Base-by-base conservation (phyloP, 176 grass and related monocot species). In the Chrysopogon serrulatus region DNA sequence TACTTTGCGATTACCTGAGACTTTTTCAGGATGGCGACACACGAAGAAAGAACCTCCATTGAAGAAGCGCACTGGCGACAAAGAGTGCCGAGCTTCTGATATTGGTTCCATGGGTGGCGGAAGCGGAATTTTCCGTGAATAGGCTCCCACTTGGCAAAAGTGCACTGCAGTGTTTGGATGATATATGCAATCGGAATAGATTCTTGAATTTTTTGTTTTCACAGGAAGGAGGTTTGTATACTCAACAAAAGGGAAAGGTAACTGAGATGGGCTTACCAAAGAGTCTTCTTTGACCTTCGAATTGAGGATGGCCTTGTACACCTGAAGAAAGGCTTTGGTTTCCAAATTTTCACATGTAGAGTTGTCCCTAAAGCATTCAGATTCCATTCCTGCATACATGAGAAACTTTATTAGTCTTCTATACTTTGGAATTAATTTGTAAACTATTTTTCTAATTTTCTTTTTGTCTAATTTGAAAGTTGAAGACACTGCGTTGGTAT, bases 61-160 rank as follows among this genome's bases (percentile, higher is more conserved):
- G 92, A 93, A 74, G 89, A 83, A 26, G 89, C 92, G 5, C 92
- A 98, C 59, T 93, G 88, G 33, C 96, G 96, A 53, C 73, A 86
- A 27, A 91, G 82, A 77, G 85, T 68, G 51, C 96, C 96, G 16
- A 98, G 66, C 71, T 88, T 93, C 16, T 90, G 91, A 76, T 98
- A 98, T 49, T 95, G 92, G 71, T 68, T 78, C 96, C 96, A 98
- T 14, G 96, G 96, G 78, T 95, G 89, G 17, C 85, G 89, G 76
- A 95, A 93, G 34, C 82, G 51, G 76, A 95, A 98, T 71, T 87
- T 91, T 1, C 92, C 92, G 36, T 98, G 96, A 5, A 91, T 60
- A 10, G 96, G 96, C 43, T 98, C 96, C 96, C 96, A 98, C 56
- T 88, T 95, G 71, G 92, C 89, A 77, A 98, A 90, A 65, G 84